phyloP scores from a whole-genome alignment of 257 asterid species.

The Fraxinus cuspidata region DNA sequence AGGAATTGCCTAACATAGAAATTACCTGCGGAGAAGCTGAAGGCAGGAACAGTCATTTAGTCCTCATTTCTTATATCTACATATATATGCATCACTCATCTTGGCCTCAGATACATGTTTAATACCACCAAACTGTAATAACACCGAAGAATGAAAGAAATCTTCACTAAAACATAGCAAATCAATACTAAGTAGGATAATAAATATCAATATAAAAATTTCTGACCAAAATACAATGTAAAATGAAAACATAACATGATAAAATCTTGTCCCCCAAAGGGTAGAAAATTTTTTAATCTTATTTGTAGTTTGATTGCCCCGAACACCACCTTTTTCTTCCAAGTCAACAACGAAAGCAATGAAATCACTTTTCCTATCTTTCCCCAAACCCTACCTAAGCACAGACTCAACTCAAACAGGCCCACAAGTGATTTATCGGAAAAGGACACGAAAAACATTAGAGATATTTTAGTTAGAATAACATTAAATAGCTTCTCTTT shows the following conservation, averaged over 20 bases:
- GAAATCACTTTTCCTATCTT: neutral
- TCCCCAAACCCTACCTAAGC: neutral
- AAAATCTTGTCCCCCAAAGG: neutral
- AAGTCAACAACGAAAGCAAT: constrained; percentile 10
- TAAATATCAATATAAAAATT: neutral
- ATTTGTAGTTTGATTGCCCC: neutral
- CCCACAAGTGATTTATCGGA: neutral
- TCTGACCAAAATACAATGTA: neutral
- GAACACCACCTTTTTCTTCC: constrained; percentile 6
- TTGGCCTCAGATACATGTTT: constrained; percentile 9
- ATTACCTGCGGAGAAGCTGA: constrained; percentile 98
- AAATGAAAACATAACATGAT: neutral
- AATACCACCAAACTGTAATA: constrained; percentile 2
- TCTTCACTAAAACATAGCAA: neutral
- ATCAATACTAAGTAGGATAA: neutral
- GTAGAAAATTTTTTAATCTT: neutral
- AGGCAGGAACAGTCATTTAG: constrained; percentile 35
- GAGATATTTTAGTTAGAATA: neutral
- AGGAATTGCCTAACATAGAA: constrained; percentile 82
- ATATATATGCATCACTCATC: constrained; percentile 16
- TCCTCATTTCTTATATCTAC: constrained; percentile 22
- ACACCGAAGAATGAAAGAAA: constrained; percentile 4
- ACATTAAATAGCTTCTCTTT: neutral
- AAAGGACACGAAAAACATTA: neutral
- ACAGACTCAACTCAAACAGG: neutral